phyloP scores from a whole-genome alignment of 768 basidiomycete genomes.

The Boletus vermiculosoides region DNA sequence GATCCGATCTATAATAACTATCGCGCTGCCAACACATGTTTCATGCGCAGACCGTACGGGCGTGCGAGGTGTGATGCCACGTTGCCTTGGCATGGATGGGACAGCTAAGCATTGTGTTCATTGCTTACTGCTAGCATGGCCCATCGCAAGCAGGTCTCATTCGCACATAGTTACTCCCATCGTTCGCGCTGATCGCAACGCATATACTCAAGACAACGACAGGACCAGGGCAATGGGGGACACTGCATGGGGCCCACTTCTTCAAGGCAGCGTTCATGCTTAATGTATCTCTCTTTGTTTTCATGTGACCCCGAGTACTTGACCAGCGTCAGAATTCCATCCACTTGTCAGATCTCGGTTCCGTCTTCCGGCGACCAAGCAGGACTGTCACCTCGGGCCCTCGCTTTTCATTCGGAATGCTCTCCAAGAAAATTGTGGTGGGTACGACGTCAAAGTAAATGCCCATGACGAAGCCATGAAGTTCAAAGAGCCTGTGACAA shows the following conservation, averaged over 20 bases:
- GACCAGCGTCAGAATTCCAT: neutral
- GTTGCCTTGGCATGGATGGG: neutral
- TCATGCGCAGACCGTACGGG: neutral
- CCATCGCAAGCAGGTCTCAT: neutral
- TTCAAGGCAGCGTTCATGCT: neutral
- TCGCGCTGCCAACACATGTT: neutral
- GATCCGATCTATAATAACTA: neutral
- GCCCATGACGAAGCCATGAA: too few relatives aligned
- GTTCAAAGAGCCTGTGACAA: too few relatives aligned
- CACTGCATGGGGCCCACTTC: neutral
- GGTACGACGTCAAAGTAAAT: neutral
- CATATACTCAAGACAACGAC: neutral
- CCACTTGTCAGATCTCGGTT: neutral
- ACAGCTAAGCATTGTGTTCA: neutral
- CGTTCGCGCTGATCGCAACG: neutral
- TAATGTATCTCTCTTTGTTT: neutral
- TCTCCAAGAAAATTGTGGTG: neutral
- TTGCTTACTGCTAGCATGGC: neutral
- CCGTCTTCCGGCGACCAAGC: neutral
- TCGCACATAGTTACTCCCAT: too few relatives aligned
- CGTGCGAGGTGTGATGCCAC: neutral
- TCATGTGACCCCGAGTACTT: neutral
- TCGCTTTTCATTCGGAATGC: neutral
- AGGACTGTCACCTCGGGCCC: neutral
- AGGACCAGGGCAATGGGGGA: too few relatives aligned